A percentile compares a stretch with the other conserved stretches of the same genome.
Conservation (phyloP, 176 grass and related monocot species). For the Sorghum bicolor region Sorghum_bicolor_NCBIv3 NC_012870.2:74113001-74113500, state of each 20-base stretch:
- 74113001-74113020: slow-evolving; percentile 16
- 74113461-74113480: neutral
- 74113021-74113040: neutral
- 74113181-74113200: neutral
- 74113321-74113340: too few species aligned
- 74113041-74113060: neutral
- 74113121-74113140: slow-evolving; percentile 6
- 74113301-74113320: too few species aligned
- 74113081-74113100: neutral
- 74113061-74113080: neutral
- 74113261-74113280: neutral
- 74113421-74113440: too few species aligned
- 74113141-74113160: slow-evolving; percentile 24
- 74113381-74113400: too few species aligned
- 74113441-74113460: too few species aligned
- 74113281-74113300: too few species aligned
- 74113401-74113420: too few species aligned
- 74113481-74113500: too few species aligned
- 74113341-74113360: too few species aligned
- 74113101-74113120: neutral
- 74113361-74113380: too few species aligned
- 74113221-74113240: neutral
- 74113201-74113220: neutral
- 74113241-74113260: neutral
- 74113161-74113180: neutral